Evolutionary conservation across 305 asterid species (phyloP), one percentile per base, ranked within the genome.

Genomic region (Fraxinus paxiana): DNA sequence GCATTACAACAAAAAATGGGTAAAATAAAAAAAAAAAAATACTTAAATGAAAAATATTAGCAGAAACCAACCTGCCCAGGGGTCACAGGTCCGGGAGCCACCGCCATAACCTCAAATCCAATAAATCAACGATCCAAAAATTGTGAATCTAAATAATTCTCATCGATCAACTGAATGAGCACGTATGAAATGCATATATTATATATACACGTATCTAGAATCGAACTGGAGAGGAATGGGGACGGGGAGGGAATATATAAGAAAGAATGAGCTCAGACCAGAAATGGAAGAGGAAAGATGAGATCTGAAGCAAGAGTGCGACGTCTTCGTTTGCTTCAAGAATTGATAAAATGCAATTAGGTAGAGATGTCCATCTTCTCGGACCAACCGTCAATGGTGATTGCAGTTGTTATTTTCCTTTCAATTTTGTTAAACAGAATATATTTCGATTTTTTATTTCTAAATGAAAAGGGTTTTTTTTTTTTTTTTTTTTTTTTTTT

Each of bases 21-120:
- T 18, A 41, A 8, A 54, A 51, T 46, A n/a, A 38, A 73, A 18
- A 37, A 70, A 20, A 46, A 4, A 8, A 7, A 79, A 81, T 80
- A 78, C 56, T 76, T 37, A 24, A 69, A 78, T 4, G 76, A 17
- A 46, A 71, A 79, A 75, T 3, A 83, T 51, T 31, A 18, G 73
- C 67, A 70, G 70, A 73, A 85, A 77, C 73, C 83, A 65, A 89
- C 98, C 97, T 89, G 97, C n/a, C 97, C 97, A 54, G 97, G 88
- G 17, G 97, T 92, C 87, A 94, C 88, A 77, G 94, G 94, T 69
- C 91, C 97, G 83, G 97, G 73, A 83, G 78, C 94, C 88, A 87
- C 93, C 84, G 90, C 87, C 97, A 90, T 92, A 79, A 80, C 84
- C 73, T 18, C 63, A 76, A 82, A 82, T 38, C 70, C 69, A 77